Percentiles rank a stretch among this genome's conserved stretches.
These are phyloP conservation scores for Phytophthora cactorum DNA, from an alignment of 352 stramenopile genomes.

Conservation along the genomic window DNA sequence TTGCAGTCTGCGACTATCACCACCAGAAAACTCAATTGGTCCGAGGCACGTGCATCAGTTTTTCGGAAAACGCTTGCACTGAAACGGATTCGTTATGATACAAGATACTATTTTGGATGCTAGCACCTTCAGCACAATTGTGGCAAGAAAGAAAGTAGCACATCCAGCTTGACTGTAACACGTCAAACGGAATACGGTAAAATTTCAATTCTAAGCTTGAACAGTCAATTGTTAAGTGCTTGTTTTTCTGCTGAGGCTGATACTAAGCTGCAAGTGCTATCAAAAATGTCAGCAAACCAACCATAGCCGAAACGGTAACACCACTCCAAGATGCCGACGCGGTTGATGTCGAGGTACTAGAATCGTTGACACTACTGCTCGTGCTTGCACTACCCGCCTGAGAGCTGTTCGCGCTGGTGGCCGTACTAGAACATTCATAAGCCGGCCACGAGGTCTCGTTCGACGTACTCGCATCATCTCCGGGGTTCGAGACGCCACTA, in stretches of 20 bases:
- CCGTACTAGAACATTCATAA: constrained; percentile 22
- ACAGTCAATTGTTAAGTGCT: too few species aligned
- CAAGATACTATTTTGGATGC: background rate
- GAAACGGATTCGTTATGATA: background rate
- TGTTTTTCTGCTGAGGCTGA: too few species aligned
- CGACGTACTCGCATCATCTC: constrained; percentile 25
- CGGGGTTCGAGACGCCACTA: constrained; percentile 30
- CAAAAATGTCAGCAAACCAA: constrained; percentile 8
- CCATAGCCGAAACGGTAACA: background rate
- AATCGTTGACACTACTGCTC: background rate
- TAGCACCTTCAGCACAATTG: too few species aligned
- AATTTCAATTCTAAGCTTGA: too few species aligned
- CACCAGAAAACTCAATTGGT: background rate
- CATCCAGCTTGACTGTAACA: too few species aligned
- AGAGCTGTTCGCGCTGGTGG: constrained; percentile 4
- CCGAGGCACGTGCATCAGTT: background rate
- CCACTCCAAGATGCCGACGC: background rate
- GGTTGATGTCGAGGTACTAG: constrained; percentile 3
- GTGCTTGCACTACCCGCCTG: background rate
- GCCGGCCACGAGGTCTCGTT: constrained; percentile 13
- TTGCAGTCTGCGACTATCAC: too few species aligned
- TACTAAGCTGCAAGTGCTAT: constrained; percentile 1
- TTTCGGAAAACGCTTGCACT: background rate
- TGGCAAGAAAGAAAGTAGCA: too few species aligned
- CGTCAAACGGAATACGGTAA: too few species aligned